These are phyloP conservation scores for Artemisia princeps DNA, from an alignment of 140 eudicot species.

Conservation along the genomic window DNA sequence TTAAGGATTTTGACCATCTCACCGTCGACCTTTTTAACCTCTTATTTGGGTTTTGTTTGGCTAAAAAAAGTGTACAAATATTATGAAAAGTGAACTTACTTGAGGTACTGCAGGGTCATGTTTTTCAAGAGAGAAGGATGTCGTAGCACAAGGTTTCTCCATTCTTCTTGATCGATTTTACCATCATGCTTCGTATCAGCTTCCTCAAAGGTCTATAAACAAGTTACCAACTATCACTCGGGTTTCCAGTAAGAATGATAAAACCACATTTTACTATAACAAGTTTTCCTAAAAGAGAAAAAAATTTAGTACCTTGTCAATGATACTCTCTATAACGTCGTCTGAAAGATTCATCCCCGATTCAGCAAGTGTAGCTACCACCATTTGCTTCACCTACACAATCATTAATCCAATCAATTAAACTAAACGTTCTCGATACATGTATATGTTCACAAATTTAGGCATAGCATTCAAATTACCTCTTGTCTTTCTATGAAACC, in stretches of 20 bases:
- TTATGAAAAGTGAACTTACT: conserved; percentile 35
- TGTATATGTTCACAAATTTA: background rate
- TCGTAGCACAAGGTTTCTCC: conserved; percentile 77
- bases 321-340: conserved; percentile 71
- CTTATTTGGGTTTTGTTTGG: too few relatives aligned
- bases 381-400: conserved; percentile 82
- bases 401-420: background rate
- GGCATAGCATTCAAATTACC: conserved; percentile 27
- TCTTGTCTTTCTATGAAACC: conserved; percentile 94
- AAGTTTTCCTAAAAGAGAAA: background rate
- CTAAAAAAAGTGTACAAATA: too few relatives aligned
- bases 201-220: conserved; percentile 80
- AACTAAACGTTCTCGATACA: background rate
- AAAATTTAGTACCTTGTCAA: conserved; percentile 48
- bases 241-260: background rate
- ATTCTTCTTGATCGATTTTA: conserved; percentile 87
- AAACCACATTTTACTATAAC: background rate
- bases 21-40: too few relatives aligned
- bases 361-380: conserved; percentile 77
- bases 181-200: conserved; percentile 97
- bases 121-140: conserved; percentile 89
- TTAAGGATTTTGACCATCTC: too few relatives aligned
- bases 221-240: background rate
- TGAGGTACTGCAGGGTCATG: conserved; percentile 89
- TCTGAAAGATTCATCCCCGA: conserved; percentile 85